These are phyloP conservation scores for Aspergillus calidoustus DNA, from an alignment of 2,329 filamentous ascomycete genomes.

Conservation along the genomic window DNA sequence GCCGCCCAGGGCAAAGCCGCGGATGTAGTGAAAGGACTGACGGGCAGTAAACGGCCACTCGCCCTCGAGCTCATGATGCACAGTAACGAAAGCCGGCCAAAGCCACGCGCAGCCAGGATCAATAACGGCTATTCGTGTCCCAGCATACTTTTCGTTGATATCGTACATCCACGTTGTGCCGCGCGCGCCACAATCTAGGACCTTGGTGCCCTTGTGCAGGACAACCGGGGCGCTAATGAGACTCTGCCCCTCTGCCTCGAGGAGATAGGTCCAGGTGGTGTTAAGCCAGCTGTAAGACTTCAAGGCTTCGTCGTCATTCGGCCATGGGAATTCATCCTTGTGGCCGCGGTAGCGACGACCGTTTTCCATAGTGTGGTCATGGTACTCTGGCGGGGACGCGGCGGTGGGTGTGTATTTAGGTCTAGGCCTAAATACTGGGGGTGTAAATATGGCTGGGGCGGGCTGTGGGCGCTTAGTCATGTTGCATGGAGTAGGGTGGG, in stretches of 20 bases:
- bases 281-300: neutral
- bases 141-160: neutral
- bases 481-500: neutral
- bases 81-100: neutral
- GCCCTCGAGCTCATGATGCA: slow-evolving; percentile 15
- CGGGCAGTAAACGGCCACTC: slow-evolving; percentile 14
- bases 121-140: neutral
- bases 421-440: neutral
- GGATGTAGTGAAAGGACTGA: slow-evolving; percentile 15
- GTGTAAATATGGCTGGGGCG: neutral
- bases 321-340: slow-evolving; percentile 5
- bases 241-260: neutral
- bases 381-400: neutral
- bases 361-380: slow-evolving; percentile 16
- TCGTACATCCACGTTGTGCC: slow-evolving; percentile 1
- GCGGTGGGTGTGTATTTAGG: neutral
- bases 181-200: slow-evolving; percentile 12
- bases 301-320: slow-evolving; percentile 4
- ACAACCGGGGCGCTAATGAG: slow-evolving; percentile 7
- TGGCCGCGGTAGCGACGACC: slow-evolving; percentile 12
- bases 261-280: slow-evolving; percentile 8
- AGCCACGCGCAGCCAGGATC: slow-evolving; percentile 7
- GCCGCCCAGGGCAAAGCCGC: slow-evolving; percentile 9
- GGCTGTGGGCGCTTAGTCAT: neutral
- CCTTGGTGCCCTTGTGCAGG: slow-evolving; percentile 4